A percentile compares a stretch with the other conserved stretches of the same genome.
These are phyloP conservation scores for Ganoderma resinaceum DNA, from an alignment of 1,284 basidiomycete species.

Conservation along the genomic window DNA sequence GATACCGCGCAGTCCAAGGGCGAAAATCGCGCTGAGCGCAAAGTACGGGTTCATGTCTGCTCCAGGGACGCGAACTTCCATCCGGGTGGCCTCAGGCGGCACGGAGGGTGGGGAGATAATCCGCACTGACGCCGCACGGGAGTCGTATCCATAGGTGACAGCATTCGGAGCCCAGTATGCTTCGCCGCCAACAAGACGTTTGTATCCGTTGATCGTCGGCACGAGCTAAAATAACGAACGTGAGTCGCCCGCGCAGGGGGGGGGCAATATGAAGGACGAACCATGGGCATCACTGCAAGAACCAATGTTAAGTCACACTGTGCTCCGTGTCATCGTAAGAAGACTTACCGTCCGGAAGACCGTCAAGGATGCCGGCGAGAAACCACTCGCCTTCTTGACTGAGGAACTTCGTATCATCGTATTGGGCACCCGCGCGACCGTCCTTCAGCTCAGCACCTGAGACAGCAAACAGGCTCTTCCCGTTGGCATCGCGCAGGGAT, in stretches of 20 bases:
- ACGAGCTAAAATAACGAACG: constrained; percentile 64
- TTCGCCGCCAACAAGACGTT: constrained; percentile 94
- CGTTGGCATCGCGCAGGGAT: constrained; percentile 76
- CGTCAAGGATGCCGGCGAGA: constrained; percentile 89
- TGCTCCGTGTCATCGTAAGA: background rate
- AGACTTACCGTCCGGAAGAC: constrained; percentile 82
- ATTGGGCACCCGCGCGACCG: constrained; percentile 74
- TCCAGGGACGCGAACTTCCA: constrained; percentile 94
- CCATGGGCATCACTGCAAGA: constrained; percentile 39
- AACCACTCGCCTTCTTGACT: constrained; percentile 92
- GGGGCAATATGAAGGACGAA: constrained; percentile 14
- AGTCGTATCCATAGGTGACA: constrained; percentile 94
- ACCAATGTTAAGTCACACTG: constrained; percentile 58
- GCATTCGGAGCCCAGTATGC: constrained; percentile 96
- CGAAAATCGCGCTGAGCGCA: constrained; percentile 86
- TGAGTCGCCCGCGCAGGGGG: background rate
- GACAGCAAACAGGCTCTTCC: constrained; percentile 84
- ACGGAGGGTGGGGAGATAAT: constrained; percentile 92
- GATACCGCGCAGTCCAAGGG: constrained; percentile 88
- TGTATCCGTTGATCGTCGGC: constrained; percentile 97
- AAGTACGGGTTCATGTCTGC: constrained; percentile 96
- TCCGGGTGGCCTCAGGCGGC: constrained; percentile 80
- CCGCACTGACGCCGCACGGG: constrained; percentile 89
- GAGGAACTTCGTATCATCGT: constrained; percentile 84
- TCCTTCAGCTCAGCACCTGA: constrained; percentile 62